Evolutionary conservation across 2,329 filamentous ascomycete species (phyloP), one percentile per base, ranked within the genome.

Genomic region (Fusarium stilboides): DNA sequence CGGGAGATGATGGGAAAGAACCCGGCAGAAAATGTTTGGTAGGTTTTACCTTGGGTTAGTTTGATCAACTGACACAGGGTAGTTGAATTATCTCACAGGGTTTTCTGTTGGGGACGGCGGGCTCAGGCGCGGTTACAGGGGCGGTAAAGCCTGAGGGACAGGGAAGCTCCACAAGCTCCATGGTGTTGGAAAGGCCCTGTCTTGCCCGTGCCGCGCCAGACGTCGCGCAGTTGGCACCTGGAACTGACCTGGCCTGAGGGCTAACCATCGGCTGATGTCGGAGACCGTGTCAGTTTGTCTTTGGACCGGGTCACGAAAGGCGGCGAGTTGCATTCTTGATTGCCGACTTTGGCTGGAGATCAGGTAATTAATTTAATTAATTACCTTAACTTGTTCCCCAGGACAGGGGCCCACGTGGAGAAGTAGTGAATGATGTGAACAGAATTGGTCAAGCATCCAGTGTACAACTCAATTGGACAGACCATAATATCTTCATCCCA

Each of bases 251-350:
- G 22, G 4, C 28, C 28, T 31, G 28, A 12, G 10, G 28, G 28
- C 10, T 50, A 34, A 43, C 26, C 43, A 60, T 77, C 75, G 75
- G 75, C 75, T 77, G 75, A 77, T 77, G 60, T 77, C 75, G 75
- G 75, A 65, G 66, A 67, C 61, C 51, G 51, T 67, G 43, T 64
- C 42, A 65, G 53, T 55, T 63, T 62, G 37, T 47, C 55, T 54
- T 50, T 49, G 62, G 34, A 50, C 65, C 65, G 31, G 51, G 65
- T 54, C 55, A 57, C 43, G 45, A 57, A 54, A 42, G 33, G 33
- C 9, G 40, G 40, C 19, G 26, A 31, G n/a, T 28, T 46, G 44
- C 44, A 46, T 33, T 19, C 28, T 37, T 17, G 5, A 40, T 36
- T 36, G 34, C 24, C 36, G 13, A 15, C 28, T 52, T 57, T 44